phyloP scores from a whole-genome alignment of 2,329 filamentous ascomycete genomes.

The Lasiodiplodia citricola region DNA sequence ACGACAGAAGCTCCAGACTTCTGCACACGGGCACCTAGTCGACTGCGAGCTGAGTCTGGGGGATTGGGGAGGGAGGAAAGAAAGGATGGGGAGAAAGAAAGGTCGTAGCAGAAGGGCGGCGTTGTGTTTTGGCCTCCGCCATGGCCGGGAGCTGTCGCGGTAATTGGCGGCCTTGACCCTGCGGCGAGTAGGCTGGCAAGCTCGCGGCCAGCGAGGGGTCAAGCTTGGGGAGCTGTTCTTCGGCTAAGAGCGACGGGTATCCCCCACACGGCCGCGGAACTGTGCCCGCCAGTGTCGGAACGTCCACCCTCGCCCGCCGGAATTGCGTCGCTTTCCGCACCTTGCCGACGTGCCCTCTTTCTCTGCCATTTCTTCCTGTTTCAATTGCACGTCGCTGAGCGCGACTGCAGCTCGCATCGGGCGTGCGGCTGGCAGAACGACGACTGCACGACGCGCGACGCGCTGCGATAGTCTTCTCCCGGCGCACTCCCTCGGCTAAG shows the following conservation, averaged over 20 bases:
- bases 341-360: background rate
- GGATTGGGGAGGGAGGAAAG: background rate
- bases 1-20: background rate
- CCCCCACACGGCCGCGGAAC: conserved; percentile 16
- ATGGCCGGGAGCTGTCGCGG: conserved; percentile 22
- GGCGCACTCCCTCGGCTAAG: conserved; percentile 18
- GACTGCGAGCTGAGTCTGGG: background rate
- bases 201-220: background rate
- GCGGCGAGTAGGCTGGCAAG: background rate
- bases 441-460: background rate
- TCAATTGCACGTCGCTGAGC: background rate
- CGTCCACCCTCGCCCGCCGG: conserved; percentile 1
- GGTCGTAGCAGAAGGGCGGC: background rate
- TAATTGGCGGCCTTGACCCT: conserved; percentile 15
- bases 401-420: background rate
- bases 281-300: conserved; percentile 21
- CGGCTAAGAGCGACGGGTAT: conserved; percentile 23
- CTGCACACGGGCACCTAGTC: background rate
- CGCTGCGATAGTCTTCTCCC: conserved; percentile 14
- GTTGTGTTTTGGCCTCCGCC: conserved; percentile 10
- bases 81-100: background rate
- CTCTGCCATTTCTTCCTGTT: background rate
- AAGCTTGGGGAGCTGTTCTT: conserved; percentile 3
- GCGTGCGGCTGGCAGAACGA: background rate
- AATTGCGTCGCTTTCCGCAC: background rate